Conservation (phyloP, 2,329 filamentous ascomycete genomes). For the Monilinia aucupariae region DNA sequence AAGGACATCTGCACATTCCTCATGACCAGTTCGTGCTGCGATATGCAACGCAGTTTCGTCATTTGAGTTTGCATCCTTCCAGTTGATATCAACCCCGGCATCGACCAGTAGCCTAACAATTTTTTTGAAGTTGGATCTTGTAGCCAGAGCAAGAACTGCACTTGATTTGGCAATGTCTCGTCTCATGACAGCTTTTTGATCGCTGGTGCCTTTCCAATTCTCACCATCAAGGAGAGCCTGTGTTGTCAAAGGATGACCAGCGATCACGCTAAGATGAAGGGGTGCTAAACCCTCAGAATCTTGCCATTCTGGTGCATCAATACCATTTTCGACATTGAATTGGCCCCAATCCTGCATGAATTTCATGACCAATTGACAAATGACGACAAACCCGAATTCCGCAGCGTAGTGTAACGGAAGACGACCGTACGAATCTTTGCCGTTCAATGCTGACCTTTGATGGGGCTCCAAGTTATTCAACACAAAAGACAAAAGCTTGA, state of each 20-base stretch:
- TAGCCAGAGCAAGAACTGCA: slow-evolving; percentile 79
- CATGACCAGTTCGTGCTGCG: slow-evolving; percentile 82
- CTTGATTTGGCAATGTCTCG: slow-evolving; percentile 75
- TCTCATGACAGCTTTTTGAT: slow-evolving; percentile 58
- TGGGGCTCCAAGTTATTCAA: slow-evolving; percentile 62
- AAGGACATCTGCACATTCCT: slow-evolving; percentile 71
- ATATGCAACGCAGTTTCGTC: slow-evolving; percentile 91
- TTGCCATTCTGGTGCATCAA: slow-evolving; percentile 85
- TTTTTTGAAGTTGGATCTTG: slow-evolving; percentile 75
- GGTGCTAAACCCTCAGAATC: slow-evolving; percentile 88
- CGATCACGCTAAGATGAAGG: slow-evolving; percentile 85
- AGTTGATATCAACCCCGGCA: slow-evolving; percentile 88
- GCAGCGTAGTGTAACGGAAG: slow-evolving; percentile 89
- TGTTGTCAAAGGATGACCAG: slow-evolving; percentile 83
- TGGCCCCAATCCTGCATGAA: slow-evolving; percentile 86
- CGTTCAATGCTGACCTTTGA: slow-evolving; percentile 63
- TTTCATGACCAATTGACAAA: slow-evolving; percentile 80
- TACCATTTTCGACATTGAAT: slow-evolving; percentile 77
- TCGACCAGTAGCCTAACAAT: slow-evolving; percentile 87
- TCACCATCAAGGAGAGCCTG: slow-evolving; percentile 74
- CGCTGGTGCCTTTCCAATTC: slow-evolving; percentile 60
- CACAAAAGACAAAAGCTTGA: slow-evolving; percentile 58
- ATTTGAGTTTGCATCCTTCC: slow-evolving; percentile 65
- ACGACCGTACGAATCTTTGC: slow-evolving; percentile 72
- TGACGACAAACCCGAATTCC: slow-evolving; percentile 88